A percentile compares a stretch with the other conserved stretches of the same genome.
phyloP scores from a whole-genome alignment of 495 filamentous ascomycete species.

The Lasiosphaeris hirsuta region DNA sequence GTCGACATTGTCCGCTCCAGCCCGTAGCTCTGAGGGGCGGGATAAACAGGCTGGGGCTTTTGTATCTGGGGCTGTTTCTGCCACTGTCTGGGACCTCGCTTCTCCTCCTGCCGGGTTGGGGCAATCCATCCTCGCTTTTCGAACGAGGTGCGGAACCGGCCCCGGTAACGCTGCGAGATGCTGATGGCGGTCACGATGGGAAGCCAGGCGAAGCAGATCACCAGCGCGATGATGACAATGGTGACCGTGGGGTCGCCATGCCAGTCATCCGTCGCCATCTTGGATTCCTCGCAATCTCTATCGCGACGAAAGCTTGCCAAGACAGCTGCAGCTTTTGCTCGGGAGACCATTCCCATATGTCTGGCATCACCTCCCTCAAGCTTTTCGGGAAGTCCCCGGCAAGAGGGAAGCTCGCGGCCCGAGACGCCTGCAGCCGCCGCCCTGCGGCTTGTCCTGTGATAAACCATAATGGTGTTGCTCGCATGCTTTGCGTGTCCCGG shows the following conservation, averaged over 20 bases:
- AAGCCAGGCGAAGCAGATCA: slow-evolving; percentile 22
- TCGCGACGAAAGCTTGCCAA: background rate
- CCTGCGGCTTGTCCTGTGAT: too few relatives aligned
- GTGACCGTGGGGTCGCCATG: slow-evolving; percentile 6
- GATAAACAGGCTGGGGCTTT: slow-evolving; percentile 9
- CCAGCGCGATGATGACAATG: slow-evolving; percentile 15
- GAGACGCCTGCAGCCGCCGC: too few relatives aligned
- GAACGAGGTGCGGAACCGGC: background rate
- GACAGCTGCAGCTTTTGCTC: background rate
- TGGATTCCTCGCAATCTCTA: slow-evolving; percentile 2
- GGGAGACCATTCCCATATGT: too few relatives aligned
- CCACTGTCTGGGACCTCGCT: background rate
- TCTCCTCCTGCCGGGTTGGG: slow-evolving; percentile 5
- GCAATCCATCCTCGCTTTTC: slow-evolving; percentile 11
- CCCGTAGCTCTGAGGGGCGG: background rate
- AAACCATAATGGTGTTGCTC: too few relatives aligned
- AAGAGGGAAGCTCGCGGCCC: too few relatives aligned
- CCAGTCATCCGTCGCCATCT: slow-evolving; percentile 14
- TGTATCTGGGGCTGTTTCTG: background rate
- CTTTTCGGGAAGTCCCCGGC: too few relatives aligned
- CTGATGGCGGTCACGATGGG: slow-evolving; percentile 14
- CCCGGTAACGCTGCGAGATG: slow-evolving; percentile 7
- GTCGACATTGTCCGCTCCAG: slow-evolving; percentile 9
- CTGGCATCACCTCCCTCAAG: too few relatives aligned
- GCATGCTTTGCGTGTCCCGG: too few relatives aligned